A percentile compares a stretch with the other conserved stretches of the same genome.
phyloP scores from a whole-genome alignment of 2,329 filamentous ascomycete genomes.

The Penicillium thymicola region DNA sequence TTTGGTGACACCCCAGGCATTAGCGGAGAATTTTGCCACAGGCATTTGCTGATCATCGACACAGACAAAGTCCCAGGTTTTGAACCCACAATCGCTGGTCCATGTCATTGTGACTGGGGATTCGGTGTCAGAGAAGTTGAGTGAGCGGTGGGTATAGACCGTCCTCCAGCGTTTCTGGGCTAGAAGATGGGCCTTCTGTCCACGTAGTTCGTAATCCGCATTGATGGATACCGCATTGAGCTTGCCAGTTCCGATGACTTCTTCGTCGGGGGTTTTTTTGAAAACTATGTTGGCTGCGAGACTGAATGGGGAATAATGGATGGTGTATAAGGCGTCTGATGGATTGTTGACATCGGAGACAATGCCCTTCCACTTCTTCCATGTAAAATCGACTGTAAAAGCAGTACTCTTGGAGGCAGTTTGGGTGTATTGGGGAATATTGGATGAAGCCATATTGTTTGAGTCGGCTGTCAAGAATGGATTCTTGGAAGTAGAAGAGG shows the following conservation, averaged over 20 bases:
- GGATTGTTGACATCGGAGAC: constrained; percentile 20
- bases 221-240: constrained; percentile 27
- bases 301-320: constrained; percentile 19
- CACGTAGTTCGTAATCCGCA: constrained; percentile 27
- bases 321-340: constrained; percentile 20
- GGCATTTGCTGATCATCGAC: constrained; percentile 28
- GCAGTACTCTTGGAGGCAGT: not conserved
- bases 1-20: constrained; percentile 26
- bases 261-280: constrained; percentile 9
- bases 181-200: constrained; percentile 20
- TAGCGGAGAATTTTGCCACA: constrained; percentile 27
- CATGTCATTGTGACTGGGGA: constrained; percentile 27
- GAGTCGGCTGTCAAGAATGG: not conserved
- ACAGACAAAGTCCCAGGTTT: constrained; percentile 33
- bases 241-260: constrained; percentile 23
- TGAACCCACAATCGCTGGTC: constrained; percentile 25
- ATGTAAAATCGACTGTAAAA: constrained; percentile 27
- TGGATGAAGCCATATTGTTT: not conserved
- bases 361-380: constrained; percentile 23
- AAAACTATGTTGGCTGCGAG: constrained; percentile 16
- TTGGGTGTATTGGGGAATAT: not conserved
- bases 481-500: not conserved
- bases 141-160: constrained; percentile 29
- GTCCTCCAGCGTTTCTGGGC: constrained; percentile 29
- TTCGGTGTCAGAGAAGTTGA: constrained; percentile 19